These are phyloP conservation scores for Cytospora piceicola DNA, from an alignment of 2,329 filamentous ascomycete genomes.

Conservation along the genomic window DNA sequence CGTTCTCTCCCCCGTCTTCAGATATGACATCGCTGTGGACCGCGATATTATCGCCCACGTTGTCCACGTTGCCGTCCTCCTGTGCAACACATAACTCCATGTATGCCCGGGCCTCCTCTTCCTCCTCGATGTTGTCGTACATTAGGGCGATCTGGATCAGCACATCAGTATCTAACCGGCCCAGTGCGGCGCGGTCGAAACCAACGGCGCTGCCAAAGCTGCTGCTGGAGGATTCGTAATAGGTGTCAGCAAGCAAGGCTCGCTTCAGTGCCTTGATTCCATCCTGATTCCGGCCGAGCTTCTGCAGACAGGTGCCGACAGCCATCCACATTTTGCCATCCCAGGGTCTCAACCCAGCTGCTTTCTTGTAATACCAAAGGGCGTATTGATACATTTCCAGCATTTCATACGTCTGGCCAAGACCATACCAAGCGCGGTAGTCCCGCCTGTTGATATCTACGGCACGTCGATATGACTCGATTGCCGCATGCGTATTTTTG, in stretches of 20 bases:
- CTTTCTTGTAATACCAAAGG: constrained; percentile 96
- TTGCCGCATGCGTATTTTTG: constrained; percentile 97
- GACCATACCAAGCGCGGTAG: constrained; percentile 96
- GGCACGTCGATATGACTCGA: constrained; percentile 92
- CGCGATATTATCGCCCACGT: constrained; percentile 53
- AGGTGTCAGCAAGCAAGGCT: constrained; percentile 84
- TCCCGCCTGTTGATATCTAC: constrained; percentile 96
- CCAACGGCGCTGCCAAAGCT: constrained; percentile 55
- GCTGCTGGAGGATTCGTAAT: constrained; percentile 69
- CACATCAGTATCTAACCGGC: constrained; percentile 84
- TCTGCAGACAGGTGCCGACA: constrained; percentile 87
- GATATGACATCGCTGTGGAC: constrained; percentile 50
- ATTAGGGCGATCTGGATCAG: constrained; percentile 87
- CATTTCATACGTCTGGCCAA: constrained; percentile 96
- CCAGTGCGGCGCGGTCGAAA: constrained; percentile 53
- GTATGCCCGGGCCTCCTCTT: constrained; percentile 82
- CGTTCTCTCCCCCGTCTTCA: constrained; percentile 45
- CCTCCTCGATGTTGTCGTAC: constrained; percentile 79
- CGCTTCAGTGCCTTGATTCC: constrained; percentile 95
- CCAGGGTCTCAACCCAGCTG: constrained; percentile 89
- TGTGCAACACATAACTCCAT: constrained; percentile 97
- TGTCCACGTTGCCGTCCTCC: constrained; percentile 65
- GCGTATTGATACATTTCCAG: constrained; percentile 98
- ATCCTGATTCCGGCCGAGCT: constrained; percentile 84
- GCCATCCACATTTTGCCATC: constrained; percentile 99